Percentiles rank a stretch among this genome's conserved stretches.
Conservation (phyloP, 257 asterid species). For the Voacanga thouarsii region DNA sequence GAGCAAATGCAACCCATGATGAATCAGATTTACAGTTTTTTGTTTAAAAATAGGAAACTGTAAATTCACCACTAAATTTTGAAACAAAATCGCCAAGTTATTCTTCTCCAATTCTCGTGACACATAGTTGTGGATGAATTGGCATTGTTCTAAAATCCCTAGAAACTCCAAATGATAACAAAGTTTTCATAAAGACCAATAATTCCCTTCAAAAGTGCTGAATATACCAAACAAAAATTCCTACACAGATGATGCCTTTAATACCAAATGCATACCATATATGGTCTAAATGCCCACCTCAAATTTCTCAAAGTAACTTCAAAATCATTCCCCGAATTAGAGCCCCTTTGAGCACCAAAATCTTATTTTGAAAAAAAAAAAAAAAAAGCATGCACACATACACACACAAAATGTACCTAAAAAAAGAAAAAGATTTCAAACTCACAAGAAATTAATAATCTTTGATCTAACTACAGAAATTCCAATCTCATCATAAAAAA, state of each 20-base stretch:
- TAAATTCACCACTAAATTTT: slow-evolving; percentile 23
- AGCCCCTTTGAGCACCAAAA: neutral
- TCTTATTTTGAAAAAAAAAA: too few species aligned
- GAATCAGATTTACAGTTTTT: slow-evolving; percentile 37
- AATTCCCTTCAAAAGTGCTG: slow-evolving; percentile 8
- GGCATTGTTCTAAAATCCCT: slow-evolving; percentile 42
- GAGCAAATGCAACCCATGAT: slow-evolving; percentile 68
- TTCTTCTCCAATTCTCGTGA: slow-evolving; percentile 36
- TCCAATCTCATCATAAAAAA: slow-evolving; percentile 13
- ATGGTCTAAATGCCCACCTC: slow-evolving; percentile 9
- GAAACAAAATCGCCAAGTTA: slow-evolving; percentile 32
- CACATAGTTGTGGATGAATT: slow-evolving; percentile 32
- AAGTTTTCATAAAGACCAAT: slow-evolving; percentile 11
- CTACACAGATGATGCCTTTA: neutral
- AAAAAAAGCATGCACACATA: too few species aligned
- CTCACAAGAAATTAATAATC: slow-evolving; percentile 7
- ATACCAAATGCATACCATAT: neutral
- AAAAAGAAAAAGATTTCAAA: neutral
- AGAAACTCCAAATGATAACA: slow-evolving; percentile 17
- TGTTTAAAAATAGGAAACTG: slow-evolving; percentile 47
- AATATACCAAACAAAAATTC: slow-evolving; percentile 10
- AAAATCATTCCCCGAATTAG: slow-evolving; percentile 4
- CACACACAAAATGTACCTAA: slow-evolving; percentile 10
- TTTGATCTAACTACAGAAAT: slow-evolving; percentile 21
- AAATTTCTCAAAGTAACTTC: neutral